Conservation (phyloP, 192 early-diverging fungal species). For the Piromyces finnis region DNA sequence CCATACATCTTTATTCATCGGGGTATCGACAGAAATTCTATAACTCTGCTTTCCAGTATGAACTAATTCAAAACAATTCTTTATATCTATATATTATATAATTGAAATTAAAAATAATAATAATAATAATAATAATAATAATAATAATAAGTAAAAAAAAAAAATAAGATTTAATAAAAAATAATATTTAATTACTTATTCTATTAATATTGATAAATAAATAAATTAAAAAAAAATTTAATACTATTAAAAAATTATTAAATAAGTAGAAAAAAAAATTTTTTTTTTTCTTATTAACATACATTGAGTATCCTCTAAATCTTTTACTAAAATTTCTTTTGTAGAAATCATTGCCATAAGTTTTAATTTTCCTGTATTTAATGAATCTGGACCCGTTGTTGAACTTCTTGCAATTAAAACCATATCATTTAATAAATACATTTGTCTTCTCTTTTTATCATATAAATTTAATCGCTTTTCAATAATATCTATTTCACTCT, state of each 20-base stretch:
- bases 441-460: conserved; percentile 18
- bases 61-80: neutral
- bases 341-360: conserved; percentile 18
- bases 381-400: neutral
- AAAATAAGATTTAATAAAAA: no score
- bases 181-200: no score
- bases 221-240: no score
- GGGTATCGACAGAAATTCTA: neutral
- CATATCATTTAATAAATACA: conserved; percentile 37
- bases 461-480: neutral
- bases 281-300: no score
- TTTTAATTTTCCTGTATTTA: conserved; percentile 17
- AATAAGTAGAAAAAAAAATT: no score
- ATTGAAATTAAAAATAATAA: no score
- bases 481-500: conserved; percentile 14
- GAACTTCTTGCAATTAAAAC: conserved; percentile 21
- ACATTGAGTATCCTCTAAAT: neutral
- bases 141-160: no score
- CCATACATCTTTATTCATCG: neutral
- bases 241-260: no score
- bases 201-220: no score
- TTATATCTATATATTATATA: neutral
- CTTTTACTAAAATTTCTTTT: neutral
- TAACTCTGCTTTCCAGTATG: neutral
- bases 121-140: no score